Evolutionary conservation across 305 asterid species (phyloP).

Genomic region (Fraxinus xanthoxyloides): DNA sequence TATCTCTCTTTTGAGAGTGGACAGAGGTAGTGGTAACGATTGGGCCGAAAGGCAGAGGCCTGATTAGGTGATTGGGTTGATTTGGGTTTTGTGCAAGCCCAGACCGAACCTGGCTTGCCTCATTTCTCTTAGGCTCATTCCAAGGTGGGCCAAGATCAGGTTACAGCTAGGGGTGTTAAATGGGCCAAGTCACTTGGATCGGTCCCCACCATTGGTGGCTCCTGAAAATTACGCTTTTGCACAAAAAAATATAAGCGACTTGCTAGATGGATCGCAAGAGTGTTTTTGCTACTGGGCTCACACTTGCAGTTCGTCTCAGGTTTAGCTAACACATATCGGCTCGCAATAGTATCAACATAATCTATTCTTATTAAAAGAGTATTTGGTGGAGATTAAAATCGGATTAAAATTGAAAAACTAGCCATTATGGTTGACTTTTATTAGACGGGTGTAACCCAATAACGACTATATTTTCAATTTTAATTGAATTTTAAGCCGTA

Average conservation of each 20-base stretch:
- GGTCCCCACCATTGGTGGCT: too few species aligned
- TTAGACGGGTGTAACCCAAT: too few species aligned
- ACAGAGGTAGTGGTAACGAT: neutral
- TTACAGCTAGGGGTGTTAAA: too few species aligned
- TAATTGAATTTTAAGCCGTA: too few species aligned
- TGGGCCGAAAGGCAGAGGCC: neutral
- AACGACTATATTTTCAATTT: too few species aligned
- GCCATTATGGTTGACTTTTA: too few species aligned
- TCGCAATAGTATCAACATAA: too few species aligned
- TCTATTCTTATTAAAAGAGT: too few species aligned
- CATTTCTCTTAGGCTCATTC: neutral
- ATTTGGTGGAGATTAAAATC: too few species aligned
- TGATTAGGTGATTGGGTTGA: neutral
- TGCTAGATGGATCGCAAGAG: neutral
- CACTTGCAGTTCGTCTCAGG: neutral
- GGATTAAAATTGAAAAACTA: too few species aligned
- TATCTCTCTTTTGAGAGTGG: neutral
- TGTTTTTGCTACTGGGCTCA: neutral
- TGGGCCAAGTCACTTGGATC: too few species aligned
- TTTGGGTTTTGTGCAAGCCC: neutral
- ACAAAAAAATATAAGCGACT: neutral
- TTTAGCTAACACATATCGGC: neutral
- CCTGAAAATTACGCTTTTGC: neutral
- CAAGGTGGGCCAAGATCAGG: neutral
- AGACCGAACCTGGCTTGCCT: neutral